Evolutionary conservation across 305 asterid genomes (phyloP).

Genomic region (Solanum aculeatissimum): DNA sequence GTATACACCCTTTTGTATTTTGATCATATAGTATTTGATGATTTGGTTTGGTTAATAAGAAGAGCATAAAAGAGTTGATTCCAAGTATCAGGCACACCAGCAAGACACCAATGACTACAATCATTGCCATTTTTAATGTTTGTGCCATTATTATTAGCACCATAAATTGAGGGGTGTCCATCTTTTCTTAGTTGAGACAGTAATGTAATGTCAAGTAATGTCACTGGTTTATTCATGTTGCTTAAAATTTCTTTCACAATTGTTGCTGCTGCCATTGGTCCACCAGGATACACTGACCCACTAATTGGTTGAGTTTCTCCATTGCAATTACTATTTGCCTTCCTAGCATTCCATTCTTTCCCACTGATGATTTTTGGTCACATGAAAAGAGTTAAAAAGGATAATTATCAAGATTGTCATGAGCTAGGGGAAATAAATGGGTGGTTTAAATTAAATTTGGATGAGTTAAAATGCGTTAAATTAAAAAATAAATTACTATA

Average conservation of each 20-base stretch:
- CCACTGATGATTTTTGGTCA: conserved; percentile 25
- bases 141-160: conserved; percentile 8
- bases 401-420: background rate
- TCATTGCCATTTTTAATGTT: conserved; percentile 21
- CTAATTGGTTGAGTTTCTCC: conserved; percentile 38
- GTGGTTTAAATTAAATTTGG: background rate
- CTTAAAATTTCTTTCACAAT: conserved; percentile 36
- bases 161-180: conserved; percentile 59
- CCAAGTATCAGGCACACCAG: conserved; percentile 77
- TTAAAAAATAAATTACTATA: background rate
- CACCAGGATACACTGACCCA: conserved; percentile 30
- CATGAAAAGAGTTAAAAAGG: background rate
- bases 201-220: conserved; percentile 40
- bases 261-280: conserved; percentile 22
- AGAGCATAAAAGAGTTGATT: conserved; percentile 40
- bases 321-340: conserved; percentile 18
- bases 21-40: background rate
- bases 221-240: conserved; percentile 33
- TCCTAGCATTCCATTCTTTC: conserved; percentile 40
- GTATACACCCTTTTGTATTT: background rate
- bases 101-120: conserved; percentile 71
- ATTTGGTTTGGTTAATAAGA: conserved; percentile 8
- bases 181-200: conserved; percentile 59
- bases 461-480: background rate
- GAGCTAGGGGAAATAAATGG: too few relatives aligned